Base-by-base conservation (phyloP, 2,329 filamentous ascomycete genomes). In the Aureobasidium mangrovei region DNA sequence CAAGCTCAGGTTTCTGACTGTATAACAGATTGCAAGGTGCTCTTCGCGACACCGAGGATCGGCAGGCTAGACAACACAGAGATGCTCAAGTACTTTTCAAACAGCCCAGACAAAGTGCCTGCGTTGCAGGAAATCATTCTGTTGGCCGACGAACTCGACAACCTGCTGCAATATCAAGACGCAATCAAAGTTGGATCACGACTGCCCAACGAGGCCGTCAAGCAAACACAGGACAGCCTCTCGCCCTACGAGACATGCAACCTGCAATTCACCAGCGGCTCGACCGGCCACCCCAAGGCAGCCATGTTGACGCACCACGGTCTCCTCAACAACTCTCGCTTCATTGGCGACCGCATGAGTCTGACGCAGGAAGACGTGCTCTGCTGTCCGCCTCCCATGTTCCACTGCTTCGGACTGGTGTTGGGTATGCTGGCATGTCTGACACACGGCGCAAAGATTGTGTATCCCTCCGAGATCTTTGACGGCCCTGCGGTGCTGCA, bases 381-480 rank as follows among this genome's bases (percentile, higher is more conserved):
- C 8, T 91, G 87, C 73, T 93, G 88, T 66, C 87, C 87, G 3
- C 87, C 88, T 0, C 88, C 88, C 0, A 76, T 93, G 3, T 93
- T 93, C 74, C 88, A 93, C 72, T 91, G 86, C 72, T 91, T 91
- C 64, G 87, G 87, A 1, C 78, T 91, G 6, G 86, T 91, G 1
- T 79, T 90, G 3, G 87, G 87, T 7, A 75, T 91, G 42, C 77
- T 91, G 54, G 83, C 85, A 1, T 77, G 81, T 41, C 70, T 90
- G 51, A 89, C 85, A 0, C 86, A 91, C 65, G 86, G 87, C 44
- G 81, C 80, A 38, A 86, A 85, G 67, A 83, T 90, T 48, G 81
- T 91, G 7, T 88, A 88, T 63, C 86, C 88, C 0, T 79, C 80
- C 59, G 84, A 89, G 62, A 81, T 84, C 0, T 91, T 91, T 63